Percentiles rank a stretch among this genome's conserved stretches.
Conservation (phyloP, 2,329 filamentous ascomycete species). For the Alternaria arborescens region DNA sequence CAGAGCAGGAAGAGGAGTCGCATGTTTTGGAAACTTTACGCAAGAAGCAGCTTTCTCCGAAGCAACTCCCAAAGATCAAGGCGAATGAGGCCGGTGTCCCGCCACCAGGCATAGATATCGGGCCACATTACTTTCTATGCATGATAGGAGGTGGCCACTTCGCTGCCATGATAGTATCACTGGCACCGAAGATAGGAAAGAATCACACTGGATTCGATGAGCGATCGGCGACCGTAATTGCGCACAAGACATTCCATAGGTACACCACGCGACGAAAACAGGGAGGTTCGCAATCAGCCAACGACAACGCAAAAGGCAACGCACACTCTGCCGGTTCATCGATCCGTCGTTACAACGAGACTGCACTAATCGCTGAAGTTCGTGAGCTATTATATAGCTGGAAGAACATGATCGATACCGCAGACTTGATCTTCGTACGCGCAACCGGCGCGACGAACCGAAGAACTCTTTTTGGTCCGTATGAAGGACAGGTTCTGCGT, state of each 20-base stretch:
- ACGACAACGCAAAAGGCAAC: slow-evolving; percentile 90
- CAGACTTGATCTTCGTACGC: slow-evolving; percentile 86
- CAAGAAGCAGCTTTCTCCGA: slow-evolving; percentile 78
- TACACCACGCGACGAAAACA: slow-evolving; percentile 97
- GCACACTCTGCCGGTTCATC: slow-evolving; percentile 93
- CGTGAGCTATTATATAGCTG: slow-evolving; percentile 82
- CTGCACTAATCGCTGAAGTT: slow-evolving; percentile 87
- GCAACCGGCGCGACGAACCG: slow-evolving; percentile 89
- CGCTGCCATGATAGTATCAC: slow-evolving; percentile 91
- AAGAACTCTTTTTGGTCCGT: slow-evolving; percentile 86
- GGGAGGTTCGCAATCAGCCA: slow-evolving; percentile 92
- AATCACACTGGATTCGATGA: slow-evolving; percentile 75
- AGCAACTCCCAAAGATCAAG: slow-evolving; percentile 56
- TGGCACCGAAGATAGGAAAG: slow-evolving; percentile 81
- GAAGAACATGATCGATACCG: slow-evolving; percentile 83
- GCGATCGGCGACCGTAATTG: slow-evolving; percentile 84
- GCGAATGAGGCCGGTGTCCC: slow-evolving; percentile 67
- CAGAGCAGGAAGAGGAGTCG: slow-evolving; percentile 71
- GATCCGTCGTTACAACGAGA: slow-evolving; percentile 92
- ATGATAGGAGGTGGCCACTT: slow-evolving; percentile 99
- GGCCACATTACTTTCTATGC: slow-evolving; percentile 91
- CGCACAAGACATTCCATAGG: slow-evolving; percentile 96
- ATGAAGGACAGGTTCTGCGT: slow-evolving; percentile 84
- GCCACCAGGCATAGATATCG: slow-evolving; percentile 66
- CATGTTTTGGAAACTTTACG: slow-evolving; percentile 73